These are phyloP conservation scores for Vitis riparia DNA, from an alignment of 164 flowering plant genomes.

Conservation along the genomic window DNA sequence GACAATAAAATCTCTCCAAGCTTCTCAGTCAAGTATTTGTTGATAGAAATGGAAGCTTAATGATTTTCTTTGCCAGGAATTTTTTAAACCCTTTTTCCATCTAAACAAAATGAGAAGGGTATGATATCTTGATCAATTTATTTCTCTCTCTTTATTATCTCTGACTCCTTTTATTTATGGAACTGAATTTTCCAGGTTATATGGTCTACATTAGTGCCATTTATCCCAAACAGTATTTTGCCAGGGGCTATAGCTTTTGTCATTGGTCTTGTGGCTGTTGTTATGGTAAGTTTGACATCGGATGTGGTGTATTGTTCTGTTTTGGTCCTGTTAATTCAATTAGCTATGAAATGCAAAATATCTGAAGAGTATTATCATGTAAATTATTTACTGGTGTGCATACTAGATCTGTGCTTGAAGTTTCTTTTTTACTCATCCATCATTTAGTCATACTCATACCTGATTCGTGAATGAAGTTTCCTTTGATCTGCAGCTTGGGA, in stretches of 20 bases:
- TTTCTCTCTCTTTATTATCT: not conserved
- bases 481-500: not conserved
- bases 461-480: not conserved
- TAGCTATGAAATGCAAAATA: not conserved
- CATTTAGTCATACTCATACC: not conserved
- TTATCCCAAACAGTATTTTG: constrained; percentile 57
- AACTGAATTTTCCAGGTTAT: constrained; percentile 47
- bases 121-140: not conserved
- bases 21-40: too few species aligned
- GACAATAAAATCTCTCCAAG: too few species aligned
- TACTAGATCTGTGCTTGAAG: too few species aligned
- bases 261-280: constrained; percentile 42
- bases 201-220: constrained; percentile 90
- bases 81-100: too few species aligned
- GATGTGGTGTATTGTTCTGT: not conserved
- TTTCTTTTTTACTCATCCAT: not conserved
- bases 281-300: constrained; percentile 47
- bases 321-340: not conserved
- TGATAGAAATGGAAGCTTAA: too few species aligned
- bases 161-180: not conserved
- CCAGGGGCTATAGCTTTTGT: constrained; percentile 58
- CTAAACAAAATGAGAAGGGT: too few species aligned
- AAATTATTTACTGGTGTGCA: too few species aligned
- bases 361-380: too few species aligned
- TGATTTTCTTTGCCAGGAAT: too few species aligned